phyloP scores from a whole-genome alignment of 345 rosid species.

The Rhodamnia argentea region DNA sequence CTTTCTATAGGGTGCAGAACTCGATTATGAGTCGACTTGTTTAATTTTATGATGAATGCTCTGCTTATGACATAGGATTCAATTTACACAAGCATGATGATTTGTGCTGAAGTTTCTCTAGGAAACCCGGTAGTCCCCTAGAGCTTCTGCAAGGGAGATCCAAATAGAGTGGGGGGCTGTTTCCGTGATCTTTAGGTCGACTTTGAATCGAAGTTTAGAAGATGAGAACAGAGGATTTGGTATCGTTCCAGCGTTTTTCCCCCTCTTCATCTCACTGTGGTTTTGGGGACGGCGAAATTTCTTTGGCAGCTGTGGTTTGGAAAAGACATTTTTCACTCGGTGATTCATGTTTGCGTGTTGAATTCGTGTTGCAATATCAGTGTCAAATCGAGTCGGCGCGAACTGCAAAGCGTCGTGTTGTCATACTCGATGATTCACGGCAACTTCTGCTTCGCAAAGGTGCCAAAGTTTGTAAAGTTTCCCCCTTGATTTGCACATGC shows the following conservation, averaged over 20 bases:
- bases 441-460: accelerated
- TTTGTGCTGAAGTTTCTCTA: background rate
- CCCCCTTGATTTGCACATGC: too few relatives aligned
- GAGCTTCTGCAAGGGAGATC: background rate
- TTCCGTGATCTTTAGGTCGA: background rate
- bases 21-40: background rate
- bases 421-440: background rate
- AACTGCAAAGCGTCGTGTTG: background rate
- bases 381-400: background rate
- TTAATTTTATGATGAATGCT: background rate
- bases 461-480: background rate
- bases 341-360: background rate
- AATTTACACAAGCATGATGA: background rate
- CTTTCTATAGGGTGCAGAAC: background rate
- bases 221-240: background rate
- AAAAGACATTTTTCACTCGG: background rate
- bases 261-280: background rate
- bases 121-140: background rate
- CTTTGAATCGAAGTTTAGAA: background rate
- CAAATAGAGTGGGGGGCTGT: background rate
- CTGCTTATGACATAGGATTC: background rate
- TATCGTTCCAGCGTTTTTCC: background rate
- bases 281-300: background rate
- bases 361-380: background rate
- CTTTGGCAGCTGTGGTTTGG: background rate